Evolutionary conservation across 805 yeast genomes (phyloP), one percentile per base, ranked within the genome.

Genomic region (Priceomyces carsonii): DNA sequence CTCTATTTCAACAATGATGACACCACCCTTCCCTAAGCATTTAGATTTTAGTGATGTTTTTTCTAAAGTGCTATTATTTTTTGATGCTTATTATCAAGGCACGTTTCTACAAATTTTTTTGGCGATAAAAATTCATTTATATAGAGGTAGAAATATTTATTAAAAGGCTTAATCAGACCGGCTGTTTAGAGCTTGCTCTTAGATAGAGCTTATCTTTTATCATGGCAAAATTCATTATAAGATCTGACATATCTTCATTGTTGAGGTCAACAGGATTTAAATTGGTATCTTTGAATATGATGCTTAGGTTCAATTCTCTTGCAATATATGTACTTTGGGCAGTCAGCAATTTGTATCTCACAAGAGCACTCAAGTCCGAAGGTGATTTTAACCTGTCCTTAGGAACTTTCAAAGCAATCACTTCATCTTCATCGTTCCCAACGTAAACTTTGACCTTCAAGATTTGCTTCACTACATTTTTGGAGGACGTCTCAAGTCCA

Each of bases 401-500:
- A 6, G 21, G 24, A 5, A 36, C 32, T 23, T 44, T 48, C 15
- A 54, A 17, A 2, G 50, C 53, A n/a, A 53, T 32, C 8, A 43
- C 47, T 8, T 45, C 47, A 17, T 51, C 50, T n/a, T 47, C 43
- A 14, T 35, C 26, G 8, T 32, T 26, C 7, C 35, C 33, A 23
- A 39, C 21, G 15, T 32, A 42, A 35, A 49, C 42, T 29, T 48
- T 50, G 18, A 50, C 24, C 28, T 47, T 50, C 22, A 50, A 18
- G 18, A 33, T 17, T 21, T 33, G 15, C 29, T 9, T 10, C 26
- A 8, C 25, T 33, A 12, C 24, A 18, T 12, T 24, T 26, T n/a
- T 33, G 27, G 19, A n/a, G n/a, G n/a, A n/a, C n/a, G n/a, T n/a
- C n/a, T n/a, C n/a, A n/a, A n/a, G n/a, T n/a, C n/a, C n/a, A n/a